Percentiles rank a stretch among this genome's conserved stretches.
phyloP scores from a whole-genome alignment of 2,329 filamentous ascomycete species.

The Phialophora expanda region DNA sequence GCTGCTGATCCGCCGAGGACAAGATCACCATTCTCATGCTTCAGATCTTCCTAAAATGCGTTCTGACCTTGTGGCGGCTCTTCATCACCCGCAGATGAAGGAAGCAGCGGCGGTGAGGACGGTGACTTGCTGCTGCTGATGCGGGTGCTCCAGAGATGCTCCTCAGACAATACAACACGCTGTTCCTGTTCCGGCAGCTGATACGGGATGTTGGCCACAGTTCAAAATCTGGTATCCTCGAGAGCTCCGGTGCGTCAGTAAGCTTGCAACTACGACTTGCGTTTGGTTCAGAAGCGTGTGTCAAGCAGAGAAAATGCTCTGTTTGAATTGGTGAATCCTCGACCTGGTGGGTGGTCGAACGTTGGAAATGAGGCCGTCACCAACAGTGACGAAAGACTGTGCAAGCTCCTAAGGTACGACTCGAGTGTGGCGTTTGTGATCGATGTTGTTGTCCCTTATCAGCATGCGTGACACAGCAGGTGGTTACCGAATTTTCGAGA shows the following conservation, averaged over 20 bases:
- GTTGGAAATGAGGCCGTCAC: not conserved
- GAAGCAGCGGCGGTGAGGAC: not conserved
- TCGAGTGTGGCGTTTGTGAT: not conserved
- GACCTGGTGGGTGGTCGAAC: not conserved
- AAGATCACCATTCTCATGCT: not conserved
- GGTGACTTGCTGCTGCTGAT: not conserved
- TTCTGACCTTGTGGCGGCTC: not conserved
- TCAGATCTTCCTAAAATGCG: too few relatives aligned
- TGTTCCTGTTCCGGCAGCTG: not conserved
- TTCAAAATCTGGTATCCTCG: not conserved
- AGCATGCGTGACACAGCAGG: constrained; percentile 5
- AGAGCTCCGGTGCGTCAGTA: not conserved
- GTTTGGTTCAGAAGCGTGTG: not conserved
- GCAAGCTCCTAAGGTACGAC: not conserved
- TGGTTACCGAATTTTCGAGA: constrained; percentile 7
- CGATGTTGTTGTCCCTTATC: not conserved
- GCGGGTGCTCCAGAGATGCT: not conserved
- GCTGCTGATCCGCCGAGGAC: too few relatives aligned
- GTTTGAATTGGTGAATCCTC: not conserved
- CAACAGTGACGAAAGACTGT: not conserved
- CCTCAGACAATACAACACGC: not conserved
- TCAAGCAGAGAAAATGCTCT: not conserved
- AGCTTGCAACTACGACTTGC: not conserved
- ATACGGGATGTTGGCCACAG: not conserved
- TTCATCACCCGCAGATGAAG: not conserved